Evolutionary conservation across 1,284 basidiomycete genomes (phyloP).

Genomic region (Xerocomus cyaneibrunnescens): DNA sequence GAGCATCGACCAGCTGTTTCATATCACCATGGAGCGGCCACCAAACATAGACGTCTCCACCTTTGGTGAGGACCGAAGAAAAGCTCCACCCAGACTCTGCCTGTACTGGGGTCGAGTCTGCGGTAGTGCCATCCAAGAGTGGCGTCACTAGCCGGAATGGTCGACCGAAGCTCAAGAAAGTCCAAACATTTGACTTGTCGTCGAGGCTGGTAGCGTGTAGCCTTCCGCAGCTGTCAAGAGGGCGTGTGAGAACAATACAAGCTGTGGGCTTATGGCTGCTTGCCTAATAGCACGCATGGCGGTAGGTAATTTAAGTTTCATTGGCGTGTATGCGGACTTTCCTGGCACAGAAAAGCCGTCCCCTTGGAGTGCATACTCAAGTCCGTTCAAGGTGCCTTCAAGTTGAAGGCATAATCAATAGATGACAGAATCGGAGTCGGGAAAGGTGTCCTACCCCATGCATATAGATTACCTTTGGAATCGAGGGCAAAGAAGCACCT

Average conservation of each 20-base stretch:
- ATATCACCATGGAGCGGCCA: constrained; percentile 61
- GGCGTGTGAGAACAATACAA: constrained; percentile 16
- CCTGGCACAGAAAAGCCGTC: constrained; percentile 60
- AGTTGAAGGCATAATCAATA: constrained; percentile 28
- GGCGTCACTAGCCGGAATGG: constrained; percentile 62
- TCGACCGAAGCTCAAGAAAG: constrained; percentile 69
- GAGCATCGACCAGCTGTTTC: constrained; percentile 38
- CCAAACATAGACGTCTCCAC: constrained; percentile 73
- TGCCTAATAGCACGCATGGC: constrained; percentile 64
- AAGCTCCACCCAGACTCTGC: constrained; percentile 82
- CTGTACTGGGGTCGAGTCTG: constrained; percentile 57
- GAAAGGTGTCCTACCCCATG: constrained; percentile 66
- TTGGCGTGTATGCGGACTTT: constrained; percentile 51
- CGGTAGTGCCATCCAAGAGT: constrained; percentile 43
- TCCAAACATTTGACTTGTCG: constrained; percentile 59
- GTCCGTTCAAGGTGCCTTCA: constrained; percentile 63
- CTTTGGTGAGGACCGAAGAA: constrained; percentile 65
- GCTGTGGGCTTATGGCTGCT: constrained; percentile 4
- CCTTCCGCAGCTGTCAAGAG: constrained; percentile 61
- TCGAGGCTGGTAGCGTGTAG: constrained; percentile 70
- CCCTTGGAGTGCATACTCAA: constrained; percentile 37
- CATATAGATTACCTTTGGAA: constrained; percentile 68
- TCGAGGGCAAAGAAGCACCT: constrained; percentile 84
- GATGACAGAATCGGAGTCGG: neutral
- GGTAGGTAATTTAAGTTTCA: constrained; percentile 55